phyloP scores from a whole-genome alignment of 1,284 basidiomycete genomes.

The Macrocystidia cucumis region DNA sequence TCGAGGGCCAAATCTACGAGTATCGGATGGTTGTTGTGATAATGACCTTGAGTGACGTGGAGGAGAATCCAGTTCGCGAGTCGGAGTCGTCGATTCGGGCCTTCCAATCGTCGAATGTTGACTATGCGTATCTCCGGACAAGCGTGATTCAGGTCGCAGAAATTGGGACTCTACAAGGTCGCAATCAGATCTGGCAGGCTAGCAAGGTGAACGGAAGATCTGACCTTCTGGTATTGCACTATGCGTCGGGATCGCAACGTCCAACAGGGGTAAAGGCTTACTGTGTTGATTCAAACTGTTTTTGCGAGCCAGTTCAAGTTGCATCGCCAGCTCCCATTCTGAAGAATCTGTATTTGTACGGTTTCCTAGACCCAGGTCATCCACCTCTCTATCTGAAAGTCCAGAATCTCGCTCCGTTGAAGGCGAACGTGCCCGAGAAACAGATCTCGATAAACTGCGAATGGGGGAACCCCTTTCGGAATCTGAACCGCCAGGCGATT shows the following conservation, averaged over 20 bases:
- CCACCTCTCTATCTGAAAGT: constrained; percentile 38
- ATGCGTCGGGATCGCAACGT: constrained; percentile 41
- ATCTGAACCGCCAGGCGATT: constrained; percentile 47
- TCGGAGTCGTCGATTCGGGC: constrained; percentile 31
- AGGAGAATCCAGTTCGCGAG: constrained; percentile 23
- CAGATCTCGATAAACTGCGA: constrained; percentile 24
- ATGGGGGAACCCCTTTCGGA: constrained; percentile 29
- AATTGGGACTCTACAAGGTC: constrained; percentile 42
- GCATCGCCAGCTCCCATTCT: constrained; percentile 66
- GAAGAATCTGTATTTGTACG: constrained; percentile 44
- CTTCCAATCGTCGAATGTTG: too few relatives aligned
- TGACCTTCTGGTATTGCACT: constrained; percentile 71
- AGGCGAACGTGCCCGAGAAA: constrained; percentile 30
- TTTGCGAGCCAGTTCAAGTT: constrained; percentile 69
- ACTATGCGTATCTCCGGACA: constrained; percentile 34
- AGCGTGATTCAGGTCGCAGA: constrained; percentile 44
- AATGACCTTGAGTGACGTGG: constrained; percentile 27
- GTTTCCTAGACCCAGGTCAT: constrained; percentile 26
- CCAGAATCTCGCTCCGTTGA: constrained; percentile 31
- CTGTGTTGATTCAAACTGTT: constrained; percentile 74
- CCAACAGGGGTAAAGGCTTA: constrained; percentile 27
- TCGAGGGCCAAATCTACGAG: constrained; percentile 62
- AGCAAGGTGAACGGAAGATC: constrained; percentile 9
- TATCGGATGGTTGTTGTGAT: constrained; percentile 41
- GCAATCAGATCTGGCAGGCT: constrained; percentile 8